Evolutionary conservation across 208 protist genomes (phyloP).

Genomic region (Entamoeba histolytica): DNA sequence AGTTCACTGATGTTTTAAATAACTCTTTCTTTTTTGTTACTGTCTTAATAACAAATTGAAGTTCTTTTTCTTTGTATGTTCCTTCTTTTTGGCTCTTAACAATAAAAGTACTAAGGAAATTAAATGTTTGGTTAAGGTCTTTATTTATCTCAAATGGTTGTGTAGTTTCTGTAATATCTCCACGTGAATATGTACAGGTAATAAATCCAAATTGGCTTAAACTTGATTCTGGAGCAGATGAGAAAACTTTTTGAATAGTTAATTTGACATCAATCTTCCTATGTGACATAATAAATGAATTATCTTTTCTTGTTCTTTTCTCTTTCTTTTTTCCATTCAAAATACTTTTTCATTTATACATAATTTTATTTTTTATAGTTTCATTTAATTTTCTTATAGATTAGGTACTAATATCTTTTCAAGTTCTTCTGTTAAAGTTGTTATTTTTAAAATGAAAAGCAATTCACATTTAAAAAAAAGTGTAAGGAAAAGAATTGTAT

Average conservation of each 20-base stretch:
- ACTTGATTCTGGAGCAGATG: not conserved
- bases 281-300: not conserved
- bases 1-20: not conserved
- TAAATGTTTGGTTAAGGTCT: not conserved
- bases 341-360: too few relatives aligned
- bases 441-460: too few relatives aligned
- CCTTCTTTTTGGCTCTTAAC: not conserved
- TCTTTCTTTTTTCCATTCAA: too few relatives aligned
- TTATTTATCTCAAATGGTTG: not conserved
- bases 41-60: not conserved
- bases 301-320: too few relatives aligned
- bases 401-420: too few relatives aligned
- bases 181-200: not conserved
- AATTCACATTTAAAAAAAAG: too few relatives aligned
- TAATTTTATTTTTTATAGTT: too few relatives aligned
- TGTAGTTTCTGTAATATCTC: not conserved
- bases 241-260: not conserved
- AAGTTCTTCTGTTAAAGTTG: too few relatives aligned
- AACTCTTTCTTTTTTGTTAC: not conserved
- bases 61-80: not conserved
- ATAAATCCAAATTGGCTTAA: not conserved
- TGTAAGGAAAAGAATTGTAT: too few relatives aligned
- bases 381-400: too few relatives aligned
- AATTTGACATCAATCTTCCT: not conserved
- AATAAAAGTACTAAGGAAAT: not conserved